Percentiles rank a stretch among this genome's conserved stretches.
Evolutionary conservation across 106 monocot species (phyloP).

Genomic region (Ottelia alismoides): DNA sequence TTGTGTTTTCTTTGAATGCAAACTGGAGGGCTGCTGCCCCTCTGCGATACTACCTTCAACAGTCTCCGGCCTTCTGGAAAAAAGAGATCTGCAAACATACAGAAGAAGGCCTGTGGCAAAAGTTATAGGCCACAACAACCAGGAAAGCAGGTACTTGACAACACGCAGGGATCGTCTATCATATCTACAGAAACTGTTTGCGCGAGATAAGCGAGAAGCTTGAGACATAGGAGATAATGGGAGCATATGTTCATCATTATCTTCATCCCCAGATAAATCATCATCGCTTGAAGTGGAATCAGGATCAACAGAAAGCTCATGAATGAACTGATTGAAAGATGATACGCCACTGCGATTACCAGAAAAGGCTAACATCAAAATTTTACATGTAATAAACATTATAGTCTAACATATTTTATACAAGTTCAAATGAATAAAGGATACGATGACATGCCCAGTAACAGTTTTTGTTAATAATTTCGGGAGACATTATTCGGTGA

Average conservation of each 20-base stretch:
- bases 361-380: no score
- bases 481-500: no score
- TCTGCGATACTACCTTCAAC: neutral
- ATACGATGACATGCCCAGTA: no score
- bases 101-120: constrained; percentile 37
- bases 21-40: constrained; percentile 7
- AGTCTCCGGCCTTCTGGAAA: constrained; percentile 13
- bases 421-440: no score
- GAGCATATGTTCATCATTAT: constrained; percentile 39
- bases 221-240: constrained; percentile 77
- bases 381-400: no score
- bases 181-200: constrained; percentile 52
- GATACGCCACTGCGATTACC: constrained; percentile 76
- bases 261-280: constrained; percentile 61
- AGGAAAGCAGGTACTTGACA: constrained; percentile 45
- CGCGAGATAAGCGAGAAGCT: constrained; percentile 65
- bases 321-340: constrained; percentile 91
- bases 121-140: constrained; percentile 65
- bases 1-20: constrained; percentile 13
- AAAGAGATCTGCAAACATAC: constrained; percentile 26
- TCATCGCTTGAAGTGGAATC: constrained; percentile 41
- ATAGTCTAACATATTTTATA: no score
- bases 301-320: constrained; percentile 80
- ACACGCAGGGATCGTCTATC: constrained; percentile 26
- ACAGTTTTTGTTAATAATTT: no score